phyloP scores from a whole-genome alignment of 495 filamentous ascomycete genomes.

The Penicillium pulvis region DNA sequence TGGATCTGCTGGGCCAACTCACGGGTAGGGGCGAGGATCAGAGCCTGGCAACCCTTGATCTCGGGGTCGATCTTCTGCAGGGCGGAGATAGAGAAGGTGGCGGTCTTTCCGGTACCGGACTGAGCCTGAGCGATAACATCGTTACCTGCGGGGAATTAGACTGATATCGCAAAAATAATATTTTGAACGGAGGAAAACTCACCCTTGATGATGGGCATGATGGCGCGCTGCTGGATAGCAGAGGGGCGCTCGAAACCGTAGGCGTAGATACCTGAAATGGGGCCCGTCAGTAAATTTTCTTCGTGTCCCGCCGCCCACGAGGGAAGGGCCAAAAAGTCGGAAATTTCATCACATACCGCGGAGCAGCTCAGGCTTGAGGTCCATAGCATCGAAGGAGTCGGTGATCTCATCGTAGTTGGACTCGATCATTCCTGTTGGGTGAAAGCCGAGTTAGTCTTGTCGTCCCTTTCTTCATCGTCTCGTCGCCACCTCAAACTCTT shows the following conservation, averaged over 20 bases:
- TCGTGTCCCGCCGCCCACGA: slow-evolving; percentile 21
- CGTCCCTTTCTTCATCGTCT: not conserved
- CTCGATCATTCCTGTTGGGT: slow-evolving; percentile 85
- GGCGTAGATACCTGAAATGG: slow-evolving; percentile 82
- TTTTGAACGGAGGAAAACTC: slow-evolving; percentile 38
- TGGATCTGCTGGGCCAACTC: slow-evolving; percentile 98
- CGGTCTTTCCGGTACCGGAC: slow-evolving; percentile 99
- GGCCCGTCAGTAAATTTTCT: slow-evolving; percentile 35
- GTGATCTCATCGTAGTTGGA: slow-evolving; percentile 99
- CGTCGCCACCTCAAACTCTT: not conserved
- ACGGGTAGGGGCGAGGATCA: slow-evolving; percentile 95
- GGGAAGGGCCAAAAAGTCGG: slow-evolving; percentile 1
- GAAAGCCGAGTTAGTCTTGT: slow-evolving; percentile 2
- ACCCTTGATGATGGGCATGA: slow-evolving; percentile 99
- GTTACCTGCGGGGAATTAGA: slow-evolving; percentile 62
- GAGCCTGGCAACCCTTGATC: slow-evolving; percentile 91
- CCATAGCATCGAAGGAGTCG: slow-evolving; percentile 98
- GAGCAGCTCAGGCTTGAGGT: slow-evolving; percentile 92
- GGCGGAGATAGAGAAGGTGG: slow-evolving; percentile 97
- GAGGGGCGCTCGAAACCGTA: slow-evolving; percentile 99
- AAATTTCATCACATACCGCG: slow-evolving; percentile 68
- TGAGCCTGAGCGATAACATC: slow-evolving; percentile 99
- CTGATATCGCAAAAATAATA: slow-evolving; percentile 22
- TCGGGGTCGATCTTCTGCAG: slow-evolving; percentile 96
- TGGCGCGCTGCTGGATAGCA: slow-evolving; percentile 98